These are phyloP conservation scores for Boletus bicolor DNA, from an alignment of 768 basidiomycete genomes.

Conservation along the genomic window DNA sequence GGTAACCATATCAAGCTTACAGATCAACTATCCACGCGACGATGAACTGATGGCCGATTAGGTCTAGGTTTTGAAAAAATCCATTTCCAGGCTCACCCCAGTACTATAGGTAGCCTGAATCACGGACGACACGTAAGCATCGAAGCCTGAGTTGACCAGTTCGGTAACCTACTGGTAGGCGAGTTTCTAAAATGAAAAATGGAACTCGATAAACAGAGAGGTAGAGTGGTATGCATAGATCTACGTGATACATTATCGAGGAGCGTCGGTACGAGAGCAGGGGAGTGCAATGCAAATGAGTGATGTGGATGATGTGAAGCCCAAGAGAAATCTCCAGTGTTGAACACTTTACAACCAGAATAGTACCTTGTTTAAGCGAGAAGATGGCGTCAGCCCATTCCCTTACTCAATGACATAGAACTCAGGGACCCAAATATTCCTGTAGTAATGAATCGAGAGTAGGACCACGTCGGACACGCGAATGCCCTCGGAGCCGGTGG, in stretches of 20 bases:
- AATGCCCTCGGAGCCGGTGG: neutral
- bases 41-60: neutral
- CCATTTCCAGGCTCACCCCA: conserved; percentile 2
- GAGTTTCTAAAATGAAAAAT: neutral
- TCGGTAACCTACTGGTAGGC: neutral
- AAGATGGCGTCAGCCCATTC: neutral
- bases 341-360: neutral
- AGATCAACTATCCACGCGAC: conserved; percentile 3
- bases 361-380: neutral
- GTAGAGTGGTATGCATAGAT: neutral
- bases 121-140: neutral
- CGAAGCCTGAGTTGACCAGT: neutral
- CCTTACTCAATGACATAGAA: neutral
- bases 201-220: neutral
- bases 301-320: neutral
- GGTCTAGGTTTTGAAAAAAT: neutral
- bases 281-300: neutral
- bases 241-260: neutral
- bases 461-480: neutral
- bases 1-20: neutral
- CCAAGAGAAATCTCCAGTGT: neutral
- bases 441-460: neutral
- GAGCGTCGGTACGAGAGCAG: neutral
- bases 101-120: conserved; percentile 4
- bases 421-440: neutral